Evolutionary conservation across 768 basidiomycete genomes (phyloP).

Genomic region (Suillus placidus): DNA sequence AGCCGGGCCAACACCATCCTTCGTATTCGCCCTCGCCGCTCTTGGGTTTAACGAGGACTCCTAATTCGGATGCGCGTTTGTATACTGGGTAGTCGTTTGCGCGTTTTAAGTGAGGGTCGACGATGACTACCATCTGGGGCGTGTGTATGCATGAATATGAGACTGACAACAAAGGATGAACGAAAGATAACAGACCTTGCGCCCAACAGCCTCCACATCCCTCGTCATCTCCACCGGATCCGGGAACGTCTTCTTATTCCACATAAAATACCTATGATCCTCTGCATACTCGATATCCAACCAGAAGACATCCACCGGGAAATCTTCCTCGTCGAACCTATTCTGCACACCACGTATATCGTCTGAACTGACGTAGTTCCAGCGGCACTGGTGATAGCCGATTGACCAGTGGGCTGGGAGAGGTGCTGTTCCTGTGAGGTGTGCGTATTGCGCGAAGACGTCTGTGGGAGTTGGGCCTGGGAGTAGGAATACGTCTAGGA

Average conservation of each 20-base stretch:
- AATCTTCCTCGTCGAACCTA: too few relatives aligned
- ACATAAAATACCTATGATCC: too few relatives aligned
- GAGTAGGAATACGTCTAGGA: slow-evolving; percentile 91
- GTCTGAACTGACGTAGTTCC: too few relatives aligned
- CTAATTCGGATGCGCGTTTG: slow-evolving; percentile 79
- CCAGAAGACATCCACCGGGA: too few relatives aligned
- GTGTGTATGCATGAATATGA: too few relatives aligned
- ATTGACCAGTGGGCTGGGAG: slow-evolving; percentile 92
- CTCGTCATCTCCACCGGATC: too few relatives aligned
- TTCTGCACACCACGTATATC: too few relatives aligned
- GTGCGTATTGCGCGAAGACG: slow-evolving; percentile 83
- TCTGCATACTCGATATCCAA: too few relatives aligned
- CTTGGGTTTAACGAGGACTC: slow-evolving; percentile 77
- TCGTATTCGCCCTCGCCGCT: slow-evolving; percentile 86
- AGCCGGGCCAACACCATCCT: slow-evolving; percentile 99
- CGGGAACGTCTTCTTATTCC: too few relatives aligned
- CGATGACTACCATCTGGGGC: slow-evolving; percentile 86
- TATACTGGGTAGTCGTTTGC: slow-evolving; percentile 78
- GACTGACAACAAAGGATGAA: too few relatives aligned
- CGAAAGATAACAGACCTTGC: too few relatives aligned
- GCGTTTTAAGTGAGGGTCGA: slow-evolving; percentile 96
- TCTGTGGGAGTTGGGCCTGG: slow-evolving; percentile 87
- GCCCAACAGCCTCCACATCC: too few relatives aligned
- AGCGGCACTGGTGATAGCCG: slow-evolving; percentile 88
- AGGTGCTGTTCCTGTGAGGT: slow-evolving; percentile 81